A percentile compares a stretch with the other conserved stretches of the same genome.
Evolutionary conservation across 805 yeast genomes (phyloP).

Genomic region (Pichia deserticola): DNA sequence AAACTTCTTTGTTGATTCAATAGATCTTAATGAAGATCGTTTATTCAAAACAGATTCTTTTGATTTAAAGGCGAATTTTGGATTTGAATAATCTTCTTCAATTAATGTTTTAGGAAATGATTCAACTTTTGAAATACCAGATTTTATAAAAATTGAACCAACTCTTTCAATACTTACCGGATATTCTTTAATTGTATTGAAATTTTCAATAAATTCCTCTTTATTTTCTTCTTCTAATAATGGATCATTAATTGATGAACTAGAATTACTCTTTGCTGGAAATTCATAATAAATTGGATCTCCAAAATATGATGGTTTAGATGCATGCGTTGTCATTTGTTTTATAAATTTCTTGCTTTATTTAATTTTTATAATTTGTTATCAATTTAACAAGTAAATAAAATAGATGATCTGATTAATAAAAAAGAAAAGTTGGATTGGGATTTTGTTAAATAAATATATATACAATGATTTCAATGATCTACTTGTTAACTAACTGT

Average conservation of each 20-base stretch:
- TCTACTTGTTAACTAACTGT: background rate
- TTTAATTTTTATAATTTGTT: too few relatives aligned
- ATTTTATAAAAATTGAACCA: slow-evolving; percentile 13
- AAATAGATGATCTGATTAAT: too few relatives aligned
- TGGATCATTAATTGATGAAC: background rate
- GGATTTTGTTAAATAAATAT: too few relatives aligned
- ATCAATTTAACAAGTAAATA: too few relatives aligned
- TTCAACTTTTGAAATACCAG: slow-evolving; percentile 10
- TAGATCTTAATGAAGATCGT: slow-evolving; percentile 1
- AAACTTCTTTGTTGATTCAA: too few relatives aligned
- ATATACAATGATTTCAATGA: too few relatives aligned
- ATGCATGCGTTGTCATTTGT: background rate
- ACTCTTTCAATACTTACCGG: slow-evolving; percentile 6
- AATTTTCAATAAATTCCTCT: background rate
- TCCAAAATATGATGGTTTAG: slow-evolving; percentile 12
- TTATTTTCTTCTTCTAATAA: background rate
- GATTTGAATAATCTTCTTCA: slow-evolving; percentile 1
- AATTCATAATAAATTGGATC: slow-evolving; percentile 8
- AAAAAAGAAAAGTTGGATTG: too few relatives aligned
- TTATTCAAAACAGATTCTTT: background rate
- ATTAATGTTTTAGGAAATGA: slow-evolving; percentile 2
- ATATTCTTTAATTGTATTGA: background rate
- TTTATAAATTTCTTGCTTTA: background rate
- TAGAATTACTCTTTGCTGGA: slow-evolving; percentile 3
- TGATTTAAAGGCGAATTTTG: background rate